These are phyloP conservation scores for Aspergillus wentii DNA, from an alignment of 495 filamentous ascomycete species.

Conservation along the genomic window DNA sequence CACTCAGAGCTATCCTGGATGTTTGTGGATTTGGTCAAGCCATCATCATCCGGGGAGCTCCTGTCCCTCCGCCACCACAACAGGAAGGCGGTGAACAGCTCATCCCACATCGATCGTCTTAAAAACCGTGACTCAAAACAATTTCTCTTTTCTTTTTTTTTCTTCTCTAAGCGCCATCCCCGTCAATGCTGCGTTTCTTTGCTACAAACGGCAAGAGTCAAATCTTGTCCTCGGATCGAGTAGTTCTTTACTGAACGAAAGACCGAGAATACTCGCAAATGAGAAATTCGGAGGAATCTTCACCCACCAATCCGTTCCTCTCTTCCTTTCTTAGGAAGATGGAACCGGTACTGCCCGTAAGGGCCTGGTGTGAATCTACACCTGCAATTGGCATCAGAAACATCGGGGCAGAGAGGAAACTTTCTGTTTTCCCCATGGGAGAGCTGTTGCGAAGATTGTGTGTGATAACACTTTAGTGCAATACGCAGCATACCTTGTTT, in stretches of 20 bases:
- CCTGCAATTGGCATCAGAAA: constrained; percentile 99
- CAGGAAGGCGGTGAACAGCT: constrained; percentile 11
- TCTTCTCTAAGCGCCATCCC: constrained; percentile 75
- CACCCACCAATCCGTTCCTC: constrained; percentile 48
- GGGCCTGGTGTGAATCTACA: constrained; percentile 88
- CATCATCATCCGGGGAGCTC: no score
- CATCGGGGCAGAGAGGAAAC: constrained; percentile 54
- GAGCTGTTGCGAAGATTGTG: constrained; percentile 93
- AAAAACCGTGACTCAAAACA: constrained; percentile 8
- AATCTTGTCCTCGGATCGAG: constrained; percentile 21
- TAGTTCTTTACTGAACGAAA: constrained; percentile 5
- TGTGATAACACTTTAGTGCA: constrained; percentile 93
- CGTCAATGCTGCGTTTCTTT: constrained; percentile 99
- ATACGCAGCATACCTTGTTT: constrained; percentile 83
- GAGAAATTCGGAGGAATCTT: constrained; percentile 99
- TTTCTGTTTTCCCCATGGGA: constrained; percentile 62
- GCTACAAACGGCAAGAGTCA: constrained; percentile 70
- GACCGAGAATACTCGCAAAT: constrained; percentile 65
- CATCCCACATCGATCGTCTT: no score
- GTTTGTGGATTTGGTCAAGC: no score
- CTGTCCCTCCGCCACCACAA: neutral
- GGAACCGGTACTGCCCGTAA: constrained; percentile 68
- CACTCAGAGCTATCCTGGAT: no score
- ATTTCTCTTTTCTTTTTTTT: constrained; percentile 29
- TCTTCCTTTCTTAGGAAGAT: constrained; percentile 18